Evolutionary conservation across 139 green algal species (phyloP).

Genomic region (Tetraselmis striata): DNA sequence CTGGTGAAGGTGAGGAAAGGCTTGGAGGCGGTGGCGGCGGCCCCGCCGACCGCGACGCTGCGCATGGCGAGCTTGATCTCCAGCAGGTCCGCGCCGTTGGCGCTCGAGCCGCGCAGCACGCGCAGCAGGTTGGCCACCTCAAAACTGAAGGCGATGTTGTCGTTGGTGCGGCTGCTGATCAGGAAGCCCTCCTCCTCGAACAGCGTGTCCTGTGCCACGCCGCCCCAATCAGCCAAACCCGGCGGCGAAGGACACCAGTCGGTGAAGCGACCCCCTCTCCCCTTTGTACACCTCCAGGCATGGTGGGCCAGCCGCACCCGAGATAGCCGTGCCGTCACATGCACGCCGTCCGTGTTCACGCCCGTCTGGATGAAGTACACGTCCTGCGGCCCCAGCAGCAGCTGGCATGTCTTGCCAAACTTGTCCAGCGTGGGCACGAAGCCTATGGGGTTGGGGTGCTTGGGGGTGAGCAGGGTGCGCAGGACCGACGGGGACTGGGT

Average conservation of each 20-base stretch:
- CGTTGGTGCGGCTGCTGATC: slow-evolving; percentile 46
- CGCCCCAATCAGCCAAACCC: too few species aligned
- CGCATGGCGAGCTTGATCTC: slow-evolving; percentile 51
- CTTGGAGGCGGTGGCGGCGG: slow-evolving; percentile 20
- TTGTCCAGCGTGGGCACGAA: slow-evolving; percentile 74
- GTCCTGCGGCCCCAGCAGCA: slow-evolving; percentile 53
- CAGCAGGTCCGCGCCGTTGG: slow-evolving; percentile 30
- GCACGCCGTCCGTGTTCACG: slow-evolving; percentile 57
- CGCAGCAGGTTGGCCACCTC: slow-evolving; percentile 63
- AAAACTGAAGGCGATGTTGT: slow-evolving; percentile 65
- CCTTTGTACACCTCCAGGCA: too few species aligned
- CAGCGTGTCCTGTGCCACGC: slow-evolving; percentile 41
- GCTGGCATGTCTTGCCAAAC: slow-evolving; percentile 62
- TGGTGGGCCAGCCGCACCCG: too few species aligned
- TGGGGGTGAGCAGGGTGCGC: slow-evolving; percentile 12
- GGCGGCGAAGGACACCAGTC: too few species aligned
- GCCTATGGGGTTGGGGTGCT: too few species aligned
- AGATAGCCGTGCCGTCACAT: slow-evolving; percentile 45
- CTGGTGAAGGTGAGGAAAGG: slow-evolving; percentile 58
- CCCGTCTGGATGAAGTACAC: slow-evolving; percentile 57
- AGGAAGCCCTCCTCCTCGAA: slow-evolving; percentile 47
- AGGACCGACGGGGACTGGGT: too few species aligned
- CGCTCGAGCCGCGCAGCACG: slow-evolving; percentile 38
- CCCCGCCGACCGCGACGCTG: slow-evolving; percentile 18
- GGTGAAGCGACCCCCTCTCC: too few species aligned